These are phyloP conservation scores for Hypoxylon sp. DNA, from an alignment of 2,329 filamentous ascomycete species.

Conservation along the genomic window DNA sequence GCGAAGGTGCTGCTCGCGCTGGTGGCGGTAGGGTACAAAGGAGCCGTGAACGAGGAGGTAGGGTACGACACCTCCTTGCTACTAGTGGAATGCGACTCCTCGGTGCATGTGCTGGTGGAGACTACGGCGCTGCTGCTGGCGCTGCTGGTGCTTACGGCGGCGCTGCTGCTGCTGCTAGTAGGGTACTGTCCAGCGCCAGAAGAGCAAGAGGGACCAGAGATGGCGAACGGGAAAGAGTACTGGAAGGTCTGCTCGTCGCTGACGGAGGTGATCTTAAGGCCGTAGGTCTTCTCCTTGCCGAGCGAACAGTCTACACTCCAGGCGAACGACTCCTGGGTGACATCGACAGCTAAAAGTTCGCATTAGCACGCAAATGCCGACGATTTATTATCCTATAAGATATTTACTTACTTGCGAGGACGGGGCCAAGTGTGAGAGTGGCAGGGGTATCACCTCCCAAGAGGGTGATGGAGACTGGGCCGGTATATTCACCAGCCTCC, in stretches of 20 bases:
- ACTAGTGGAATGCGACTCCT: conserved; percentile 24
- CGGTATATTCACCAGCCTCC: conserved; percentile 59
- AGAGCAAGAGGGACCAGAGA: conserved; percentile 54
- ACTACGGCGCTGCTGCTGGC: conserved; percentile 14
- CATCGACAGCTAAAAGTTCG: conserved; percentile 59
- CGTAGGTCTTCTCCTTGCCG: conserved; percentile 65
- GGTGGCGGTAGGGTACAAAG: conserved; percentile 23
- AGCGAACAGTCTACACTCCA: conserved; percentile 65
- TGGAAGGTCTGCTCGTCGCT: conserved; percentile 65
- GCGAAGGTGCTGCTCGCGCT: conserved; percentile 10
- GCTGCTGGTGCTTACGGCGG: conserved; percentile 14
- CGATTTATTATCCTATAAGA: background rate
- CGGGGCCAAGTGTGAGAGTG: conserved; percentile 57
- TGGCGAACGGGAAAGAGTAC: conserved; percentile 73
- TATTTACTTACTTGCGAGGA: conserved; percentile 65
- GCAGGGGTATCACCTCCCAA: conserved; percentile 63
- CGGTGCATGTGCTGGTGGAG: conserved; percentile 14
- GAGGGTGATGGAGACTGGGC: conserved; percentile 65
- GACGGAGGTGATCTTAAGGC: conserved; percentile 67
- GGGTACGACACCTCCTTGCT: conserved; percentile 4
- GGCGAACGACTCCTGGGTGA: conserved; percentile 59
- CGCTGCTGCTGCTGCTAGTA: conserved; percentile 20
- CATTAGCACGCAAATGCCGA: conserved; percentile 39
- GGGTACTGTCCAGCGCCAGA: conserved; percentile 25
- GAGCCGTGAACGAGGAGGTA: conserved; percentile 9